Evolutionary conservation across 768 basidiomycete genomes (phyloP), one percentile per base, ranked within the genome.

Genomic region (Phylloporus sp.): DNA sequence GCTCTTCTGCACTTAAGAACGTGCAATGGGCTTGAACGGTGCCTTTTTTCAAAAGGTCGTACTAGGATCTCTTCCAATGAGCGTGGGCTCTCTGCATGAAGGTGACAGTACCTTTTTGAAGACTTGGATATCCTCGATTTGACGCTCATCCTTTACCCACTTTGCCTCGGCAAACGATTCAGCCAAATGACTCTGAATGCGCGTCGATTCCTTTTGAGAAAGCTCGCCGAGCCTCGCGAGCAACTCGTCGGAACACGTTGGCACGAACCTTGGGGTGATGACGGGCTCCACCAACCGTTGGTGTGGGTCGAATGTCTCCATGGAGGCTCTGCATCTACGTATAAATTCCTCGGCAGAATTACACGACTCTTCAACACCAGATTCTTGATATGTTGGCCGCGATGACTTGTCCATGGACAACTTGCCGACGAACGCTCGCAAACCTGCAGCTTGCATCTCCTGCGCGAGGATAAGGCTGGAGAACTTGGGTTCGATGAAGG

Each of bases 21-120:
- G 92, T 95, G 68, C 91, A 94, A 62, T 94, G 92, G 1, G 90
- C 91, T 71, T 91, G 88, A 11, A 93, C 64, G 0, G 89, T 85
- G 13, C 75, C 76, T 2, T 72, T 58, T 1, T 80, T 83, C 38
- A 91, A 67, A 5, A 92, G 73, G 7, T 70, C 66, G 54, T 72
- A 56, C 88, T 90, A 63, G 31, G 31, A 44, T 23, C 11, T 24
- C 52, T 35, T 10, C 7, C 1, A 34, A 38, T 63, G 43, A 61
- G 47, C 17, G 36, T 31, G 37, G 9, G 5, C 6, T 41, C 10
- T n/a, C 22, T 26, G 32, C 36, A 39, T 9, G 40, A 34, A 42
- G 46, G 38, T 24, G 44, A 17, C 17, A 13, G 48, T 62, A 85
- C 90, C 55, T 72, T 70, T 49, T 84, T 77, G 56, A 93, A 92